phyloP scores from a whole-genome alignment of 192 early-diverging fungal genomes.

The Chytriomyces confervae region DNA sequence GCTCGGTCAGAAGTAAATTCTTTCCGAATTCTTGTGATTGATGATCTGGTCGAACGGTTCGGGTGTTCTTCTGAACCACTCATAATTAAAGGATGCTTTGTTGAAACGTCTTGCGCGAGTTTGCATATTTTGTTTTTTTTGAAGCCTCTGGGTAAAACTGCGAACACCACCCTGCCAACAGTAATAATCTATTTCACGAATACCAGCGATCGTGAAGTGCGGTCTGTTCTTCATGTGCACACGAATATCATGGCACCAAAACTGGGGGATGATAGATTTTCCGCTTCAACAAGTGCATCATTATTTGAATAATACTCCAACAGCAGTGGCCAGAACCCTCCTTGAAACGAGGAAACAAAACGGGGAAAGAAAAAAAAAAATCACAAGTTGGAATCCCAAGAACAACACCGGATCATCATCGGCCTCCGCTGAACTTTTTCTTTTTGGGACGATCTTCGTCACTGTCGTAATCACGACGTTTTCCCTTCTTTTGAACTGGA shows the following conservation, averaged over 20 bases:
- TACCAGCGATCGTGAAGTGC: no score
- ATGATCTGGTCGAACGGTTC: background rate
- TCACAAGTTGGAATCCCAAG: background rate
- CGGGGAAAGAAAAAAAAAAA: background rate
- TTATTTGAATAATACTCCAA: no score
- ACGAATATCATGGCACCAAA: no score
- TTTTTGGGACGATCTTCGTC: conserved; percentile 33
- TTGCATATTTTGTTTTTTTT: no score
- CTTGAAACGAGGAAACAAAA: background rate
- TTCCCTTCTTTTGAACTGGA: background rate
- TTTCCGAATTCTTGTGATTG: background rate
- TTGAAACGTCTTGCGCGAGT: no score
- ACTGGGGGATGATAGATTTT: no score
- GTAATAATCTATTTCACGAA: no score
- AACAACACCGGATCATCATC: background rate
- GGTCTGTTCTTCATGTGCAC: no score
- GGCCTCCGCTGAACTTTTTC: conserved; percentile 11
- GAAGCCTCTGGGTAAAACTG: no score
- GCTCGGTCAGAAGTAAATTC: conserved; percentile 38
- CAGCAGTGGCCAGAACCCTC: background rate
- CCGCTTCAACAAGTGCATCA: no score
- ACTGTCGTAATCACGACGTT: conserved; percentile 6
- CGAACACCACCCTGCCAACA: no score
- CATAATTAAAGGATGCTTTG: no score
- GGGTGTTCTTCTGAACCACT: background rate